Percentiles rank a stretch among this genome's conserved stretches.
These are phyloP conservation scores for Metschnikowia continentalis DNA, from an alignment of 805 yeast species.

Conservation along the genomic window DNA sequence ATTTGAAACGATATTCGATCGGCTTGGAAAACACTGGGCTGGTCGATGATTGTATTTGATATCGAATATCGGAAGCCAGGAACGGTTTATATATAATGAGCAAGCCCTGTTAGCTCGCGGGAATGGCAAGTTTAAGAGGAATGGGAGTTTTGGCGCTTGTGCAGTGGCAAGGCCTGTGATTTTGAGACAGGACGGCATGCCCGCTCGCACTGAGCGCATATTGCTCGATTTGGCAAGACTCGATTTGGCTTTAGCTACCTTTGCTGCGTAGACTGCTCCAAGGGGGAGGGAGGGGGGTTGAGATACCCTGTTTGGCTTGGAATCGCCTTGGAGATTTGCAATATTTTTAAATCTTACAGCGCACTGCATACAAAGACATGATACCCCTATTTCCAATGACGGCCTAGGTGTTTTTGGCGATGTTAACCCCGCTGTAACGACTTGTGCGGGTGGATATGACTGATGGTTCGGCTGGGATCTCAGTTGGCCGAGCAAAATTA, in stretches of 20 bases:
- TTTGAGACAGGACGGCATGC: neutral
- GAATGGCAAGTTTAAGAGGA: constrained; percentile 1
- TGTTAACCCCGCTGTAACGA: neutral
- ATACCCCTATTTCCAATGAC: neutral
- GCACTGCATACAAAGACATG: neutral
- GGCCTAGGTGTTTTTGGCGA: neutral
- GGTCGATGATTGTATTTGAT: too few relatives aligned
- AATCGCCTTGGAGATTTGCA: too few relatives aligned
- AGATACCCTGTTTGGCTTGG: too few relatives aligned
- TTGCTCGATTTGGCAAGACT: neutral
- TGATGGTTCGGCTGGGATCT: neutral
- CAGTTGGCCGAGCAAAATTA: neutral
- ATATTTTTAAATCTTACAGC: neutral
- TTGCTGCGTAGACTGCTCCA: too few relatives aligned
- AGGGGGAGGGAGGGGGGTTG: too few relatives aligned
- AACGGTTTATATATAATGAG: neutral
- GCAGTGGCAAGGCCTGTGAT: neutral
- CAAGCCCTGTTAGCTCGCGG: neutral
- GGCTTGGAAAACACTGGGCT: neutral
- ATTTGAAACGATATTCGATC: neutral
- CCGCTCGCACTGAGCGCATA: neutral
- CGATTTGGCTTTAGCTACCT: too few relatives aligned
- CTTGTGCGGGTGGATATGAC: neutral
- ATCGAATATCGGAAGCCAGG: neutral
- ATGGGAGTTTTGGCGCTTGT: neutral